phyloP scores from a whole-genome alignment of 495 filamentous ascomycete species.

The Penicillium chermesinum region DNA sequence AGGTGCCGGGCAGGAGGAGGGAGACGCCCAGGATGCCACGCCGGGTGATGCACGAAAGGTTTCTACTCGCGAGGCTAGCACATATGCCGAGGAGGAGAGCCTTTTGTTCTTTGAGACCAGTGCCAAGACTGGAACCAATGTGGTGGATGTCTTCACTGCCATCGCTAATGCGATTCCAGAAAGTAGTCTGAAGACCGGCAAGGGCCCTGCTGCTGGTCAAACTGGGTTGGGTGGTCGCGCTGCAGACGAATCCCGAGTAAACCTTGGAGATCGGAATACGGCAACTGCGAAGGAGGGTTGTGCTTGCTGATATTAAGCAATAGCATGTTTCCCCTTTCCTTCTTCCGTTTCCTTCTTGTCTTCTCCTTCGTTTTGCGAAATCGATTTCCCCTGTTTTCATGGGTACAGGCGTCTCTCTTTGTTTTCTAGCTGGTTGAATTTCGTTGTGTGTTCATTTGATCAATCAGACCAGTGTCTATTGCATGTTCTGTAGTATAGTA shows the following conservation, averaged over 20 bases:
- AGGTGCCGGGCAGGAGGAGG: constrained; percentile 42
- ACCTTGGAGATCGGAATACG: constrained; percentile 37
- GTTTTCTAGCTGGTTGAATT: background rate
- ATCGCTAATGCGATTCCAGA: constrained; percentile 97
- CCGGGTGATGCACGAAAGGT: constrained; percentile 82
- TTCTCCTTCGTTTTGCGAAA: constrained; percentile 5
- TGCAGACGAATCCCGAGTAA: constrained; percentile 41
- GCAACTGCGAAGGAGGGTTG: constrained; percentile 81
- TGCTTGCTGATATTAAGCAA: constrained; percentile 60
- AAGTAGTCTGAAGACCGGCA: constrained; percentile 83
- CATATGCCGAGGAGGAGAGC: constrained; percentile 90
- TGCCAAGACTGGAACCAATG: constrained; percentile 91
- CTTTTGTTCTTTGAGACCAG: constrained; percentile 96
- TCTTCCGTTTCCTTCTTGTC: background rate
- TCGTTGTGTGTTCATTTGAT: background rate
- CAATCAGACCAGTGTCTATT: background rate
- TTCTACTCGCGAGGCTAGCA: constrained; percentile 77
- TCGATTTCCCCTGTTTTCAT: constrained; percentile 13
- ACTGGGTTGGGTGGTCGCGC: constrained; percentile 36
- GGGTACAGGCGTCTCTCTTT: constrained; percentile 19
- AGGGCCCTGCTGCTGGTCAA: constrained; percentile 56
- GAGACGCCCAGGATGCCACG: constrained; percentile 56
- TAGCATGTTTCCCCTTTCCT: constrained; percentile 2
- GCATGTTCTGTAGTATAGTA: constrained; percentile 2
- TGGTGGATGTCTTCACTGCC: constrained; percentile 94